Base-by-base conservation (phyloP, 2,329 filamentous ascomycete genomes). In the Plectosphaerella cucumerina region DNA sequence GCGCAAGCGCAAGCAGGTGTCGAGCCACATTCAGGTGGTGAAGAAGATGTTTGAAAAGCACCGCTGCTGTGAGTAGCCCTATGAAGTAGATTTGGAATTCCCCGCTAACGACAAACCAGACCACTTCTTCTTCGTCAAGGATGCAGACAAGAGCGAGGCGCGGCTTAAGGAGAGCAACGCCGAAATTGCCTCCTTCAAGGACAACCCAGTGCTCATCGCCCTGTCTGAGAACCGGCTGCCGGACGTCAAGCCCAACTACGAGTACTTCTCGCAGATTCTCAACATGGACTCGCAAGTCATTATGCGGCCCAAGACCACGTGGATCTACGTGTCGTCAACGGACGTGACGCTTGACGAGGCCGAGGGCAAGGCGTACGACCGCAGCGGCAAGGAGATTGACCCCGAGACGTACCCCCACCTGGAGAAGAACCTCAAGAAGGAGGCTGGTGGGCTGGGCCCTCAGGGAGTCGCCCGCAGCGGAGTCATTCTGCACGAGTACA, bases 11-110 rank as follows among this genome's bases (percentile, higher is more conserved):
- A 87, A 87, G 64, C 83, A 86, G 60, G 82, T 87, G 5, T 87
- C 84, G 3, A 87, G 83, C 61, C 84, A 87, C 60, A 87, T 87
- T 61, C 84, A 88, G 62, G 84, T 88, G 14, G 70, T 87, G 50
- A 87, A 87, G 69, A 81, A 80, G 48, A 85, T 86, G 63, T 81
- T 87, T 56, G 74, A 77, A 50, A 77, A 80, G 50, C 72, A 86
- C 55, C 76, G 80, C 42, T 82, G 80, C 63, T 86, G 83, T 86
- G 70, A 77, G 82, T 73, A 22, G 23, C 26, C n/a, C n/a, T n/a
- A 41, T 14, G 8, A 6, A 5, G 2, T 20, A 21, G 6, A 6
- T 1, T 9, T 6, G 11, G 6, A 14, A 22, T 11, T 3, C 1
- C 8, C 11, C 23, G 35, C 34, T 55, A 49, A 50, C 54, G 52